Evolutionary conservation across 2,329 filamentous ascomycete genomes (phyloP), one percentile per base, ranked within the genome.

Genomic region (Paracorniculantispora psalliotae): DNA sequence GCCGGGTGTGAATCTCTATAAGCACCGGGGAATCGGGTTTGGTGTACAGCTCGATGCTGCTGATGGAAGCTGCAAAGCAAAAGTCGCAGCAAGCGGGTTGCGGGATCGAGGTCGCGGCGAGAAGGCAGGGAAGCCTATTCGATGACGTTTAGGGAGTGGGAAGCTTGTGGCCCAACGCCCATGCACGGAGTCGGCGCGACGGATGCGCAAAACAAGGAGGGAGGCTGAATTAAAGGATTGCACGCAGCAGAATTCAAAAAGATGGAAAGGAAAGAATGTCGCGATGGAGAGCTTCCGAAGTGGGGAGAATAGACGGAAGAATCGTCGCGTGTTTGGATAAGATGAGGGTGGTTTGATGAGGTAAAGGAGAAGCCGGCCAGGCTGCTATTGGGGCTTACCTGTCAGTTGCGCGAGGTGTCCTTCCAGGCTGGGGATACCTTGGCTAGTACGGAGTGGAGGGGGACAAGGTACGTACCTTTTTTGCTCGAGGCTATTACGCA

Each of bases 1-100:
- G 73, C 70, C 71, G 63, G 35, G 13, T 47, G 41, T 52, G 53
- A 26, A 21, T 57, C 35, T 65, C 65, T 54, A 37, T 50, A 41
- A 43, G 30, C 59, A 17, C 41, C 48, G 37, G 21, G 37, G 41
- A 19, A 30, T 19, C 25, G 30, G 28, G 21, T 5, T 23, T 4
- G 17, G 17, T n/a, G 12, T 23, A 48, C 48, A 54, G 48, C 37
- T 53, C 15, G 39, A 26, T 47, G 43, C 54, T 51, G 53, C 41
- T 13, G 39, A 49, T 58, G 37, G n/a, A 35, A 54, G 50, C 57
- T 59, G 57, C 57, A 19, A 10, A 59, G 33, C 21, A 8, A 33
- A 17, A 15, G 17, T 43, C 43, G 53, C 59, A 47, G 52, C 59
- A 13, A 23, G 26, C 4, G 35, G 46, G 21, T 43, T 57, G 47